Evolutionary conservation across 1,139 yeast species (phyloP).

Genomic region (Hemisphaericaspora xylofermentans): DNA sequence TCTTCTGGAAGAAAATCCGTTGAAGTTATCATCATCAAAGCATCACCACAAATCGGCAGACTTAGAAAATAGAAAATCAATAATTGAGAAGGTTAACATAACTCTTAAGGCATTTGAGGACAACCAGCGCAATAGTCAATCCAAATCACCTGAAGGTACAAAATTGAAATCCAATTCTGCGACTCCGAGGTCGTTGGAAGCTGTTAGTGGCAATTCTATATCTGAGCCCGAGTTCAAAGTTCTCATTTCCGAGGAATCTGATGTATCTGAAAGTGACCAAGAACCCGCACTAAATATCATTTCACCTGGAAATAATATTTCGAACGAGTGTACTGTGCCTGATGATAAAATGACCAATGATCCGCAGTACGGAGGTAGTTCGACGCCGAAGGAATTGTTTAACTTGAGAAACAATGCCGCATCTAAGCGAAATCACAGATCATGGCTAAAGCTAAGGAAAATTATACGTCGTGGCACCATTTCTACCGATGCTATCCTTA

Average conservation of each 20-base stretch:
- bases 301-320: slow-evolving; percentile 6
- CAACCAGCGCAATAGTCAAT: neutral
- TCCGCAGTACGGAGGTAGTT: slow-evolving; percentile 5
- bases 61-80: slow-evolving; percentile 5
- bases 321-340: neutral
- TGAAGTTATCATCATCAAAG: neutral
- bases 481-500: slow-evolving; percentile 21
- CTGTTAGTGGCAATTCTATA: too few species aligned
- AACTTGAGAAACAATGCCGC: neutral
- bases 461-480: slow-evolving; percentile 20
- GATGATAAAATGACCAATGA: neutral
- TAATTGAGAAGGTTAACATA: slow-evolving; percentile 14
- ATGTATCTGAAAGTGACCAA: too few species aligned
- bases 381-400: neutral
- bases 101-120: slow-evolving; percentile 4
- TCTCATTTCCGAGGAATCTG: neutral
- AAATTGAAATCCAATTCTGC: neutral
- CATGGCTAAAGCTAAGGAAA: slow-evolving; percentile 26
- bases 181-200: too few species aligned
- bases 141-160: neutral
- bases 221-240: neutral
- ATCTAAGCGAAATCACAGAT: slow-evolving; percentile 21
- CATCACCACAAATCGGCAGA: neutral
- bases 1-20: neutral
- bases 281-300: slow-evolving; percentile 10